Conservation (phyloP, 2,329 filamentous ascomycete genomes). For the Xylariaceae sp. region DNA sequence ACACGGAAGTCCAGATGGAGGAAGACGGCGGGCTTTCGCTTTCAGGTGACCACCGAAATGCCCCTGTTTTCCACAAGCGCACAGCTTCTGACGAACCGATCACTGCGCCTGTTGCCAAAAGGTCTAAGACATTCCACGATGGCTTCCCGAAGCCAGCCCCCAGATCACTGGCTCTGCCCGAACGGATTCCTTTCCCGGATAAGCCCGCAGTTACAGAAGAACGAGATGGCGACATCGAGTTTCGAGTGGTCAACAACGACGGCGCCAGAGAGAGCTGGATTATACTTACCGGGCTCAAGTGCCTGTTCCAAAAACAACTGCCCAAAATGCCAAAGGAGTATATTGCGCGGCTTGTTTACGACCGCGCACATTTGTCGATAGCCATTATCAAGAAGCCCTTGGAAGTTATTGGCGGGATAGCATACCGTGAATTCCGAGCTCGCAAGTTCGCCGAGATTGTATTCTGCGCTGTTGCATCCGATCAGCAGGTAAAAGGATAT, state of each 20-base stretch:
- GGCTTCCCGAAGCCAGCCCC: background rate
- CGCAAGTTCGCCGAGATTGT: slow-evolving; percentile 96
- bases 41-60: too few species aligned
- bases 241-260: slow-evolving; percentile 97
- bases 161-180: slow-evolving; percentile 10
- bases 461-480: slow-evolving; percentile 94
- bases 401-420: slow-evolving; percentile 94
- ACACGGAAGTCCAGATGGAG: too few species aligned
- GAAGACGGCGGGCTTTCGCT: too few species aligned
- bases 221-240: slow-evolving; percentile 89
- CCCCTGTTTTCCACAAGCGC: too few species aligned
- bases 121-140: slow-evolving; percentile 2
- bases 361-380: slow-evolving; percentile 91
- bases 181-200: background rate
- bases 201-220: slow-evolving; percentile 89
- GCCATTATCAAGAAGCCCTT: slow-evolving; percentile 96
- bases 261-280: slow-evolving; percentile 81
- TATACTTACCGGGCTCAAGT: slow-evolving; percentile 91
- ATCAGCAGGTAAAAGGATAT: slow-evolving; percentile 98
- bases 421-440: slow-evolving; percentile 88
- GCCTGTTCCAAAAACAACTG: slow-evolving; percentile 96
- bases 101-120: slow-evolving; percentile 3
- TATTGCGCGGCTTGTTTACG: slow-evolving; percentile 94
- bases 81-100: slow-evolving; percentile 3
- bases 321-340: slow-evolving; percentile 99